Conservation (phyloP, 2,329 filamentous ascomycete genomes). For the Aspergillus persii region DNA sequence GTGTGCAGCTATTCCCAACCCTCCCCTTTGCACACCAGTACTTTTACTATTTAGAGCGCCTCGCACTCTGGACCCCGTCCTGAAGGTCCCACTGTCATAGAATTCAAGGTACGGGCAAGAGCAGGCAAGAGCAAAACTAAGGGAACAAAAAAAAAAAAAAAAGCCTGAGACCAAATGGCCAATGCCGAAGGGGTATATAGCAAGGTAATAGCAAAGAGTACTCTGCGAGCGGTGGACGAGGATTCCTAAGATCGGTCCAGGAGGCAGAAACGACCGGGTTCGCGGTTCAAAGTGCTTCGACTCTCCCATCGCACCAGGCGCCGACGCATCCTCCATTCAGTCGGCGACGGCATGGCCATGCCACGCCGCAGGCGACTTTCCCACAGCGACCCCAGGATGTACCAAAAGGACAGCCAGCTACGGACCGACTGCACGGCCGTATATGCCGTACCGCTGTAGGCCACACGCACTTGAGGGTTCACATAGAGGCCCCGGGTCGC, state of each 20-base stretch:
- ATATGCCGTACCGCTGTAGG: slow-evolving; percentile 32
- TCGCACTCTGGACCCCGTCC: too few relatives aligned
- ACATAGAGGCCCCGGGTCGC: slow-evolving; percentile 33
- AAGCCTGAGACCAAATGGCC: too few relatives aligned
- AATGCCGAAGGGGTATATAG: too few relatives aligned
- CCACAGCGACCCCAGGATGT: slow-evolving; percentile 6
- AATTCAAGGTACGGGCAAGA: too few relatives aligned
- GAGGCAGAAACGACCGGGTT: neutral
- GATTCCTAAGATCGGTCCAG: neutral
- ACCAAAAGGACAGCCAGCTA: neutral
- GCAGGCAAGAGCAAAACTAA: too few relatives aligned
- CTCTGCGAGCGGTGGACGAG: too few relatives aligned
- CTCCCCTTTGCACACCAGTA: too few relatives aligned
- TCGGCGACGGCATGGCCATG: neutral
- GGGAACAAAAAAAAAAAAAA: too few relatives aligned
- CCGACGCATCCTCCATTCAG: neutral
- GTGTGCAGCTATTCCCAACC: too few relatives aligned
- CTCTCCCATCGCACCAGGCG: neutral
- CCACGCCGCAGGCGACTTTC: neutral
- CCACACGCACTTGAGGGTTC: slow-evolving; percentile 42
- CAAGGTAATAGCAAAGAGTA: too few relatives aligned
- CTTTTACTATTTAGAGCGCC: too few relatives aligned
- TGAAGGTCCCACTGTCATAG: too few relatives aligned
- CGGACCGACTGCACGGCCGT: slow-evolving; percentile 15
- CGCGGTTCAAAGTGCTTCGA: neutral